Evolutionary conservation across 257 asterid species (phyloP), one percentile per base, ranked within the genome.

Genomic region (Solanum chilense): DNA sequence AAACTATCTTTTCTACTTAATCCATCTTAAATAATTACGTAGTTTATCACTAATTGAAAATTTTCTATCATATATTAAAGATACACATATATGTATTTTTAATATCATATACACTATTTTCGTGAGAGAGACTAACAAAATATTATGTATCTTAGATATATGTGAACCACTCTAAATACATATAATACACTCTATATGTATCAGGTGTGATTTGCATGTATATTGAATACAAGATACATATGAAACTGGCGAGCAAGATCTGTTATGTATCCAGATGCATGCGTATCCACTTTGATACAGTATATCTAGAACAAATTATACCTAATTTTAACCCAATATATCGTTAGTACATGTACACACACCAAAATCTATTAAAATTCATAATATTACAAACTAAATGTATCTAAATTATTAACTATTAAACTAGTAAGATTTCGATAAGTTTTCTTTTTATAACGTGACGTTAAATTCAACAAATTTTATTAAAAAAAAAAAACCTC

Each of bases 341-440:
- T 52, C 62, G 20, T 9, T 1, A 16, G 0, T 16, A 52, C 23
- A 16, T 52, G 23, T 52, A 52, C 12, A 56, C 0, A 2, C 25
- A 56, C 5, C 39, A 37, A 37, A 37, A 37, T 37, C 39, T 6
- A 1, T 1, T 37, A 37, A 37, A 37, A 37, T 37, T 5, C 7
- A 37, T 20, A 56, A 56, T 56, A 20, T 56, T 56, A 0, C 2
- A 56, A 18, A 56, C n/a, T 3, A 56, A 2, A 0, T 56, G 5
- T 56, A 56, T 7, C 2, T 56, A 0, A 56, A 7, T 56, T 18
- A 56, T 20, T 56, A 56, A 0, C 12, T 0, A 5, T 56, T 56
- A 56, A 0, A 56, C 25, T 0, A 56, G 2, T 3, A 2, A 7
- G 12, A 56, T 56, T 56, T 56, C 2, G 0, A 16, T 52, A 18